Conservation (phyloP, 306 rosid genomes). For the Bauhinia variegata region DNA sequence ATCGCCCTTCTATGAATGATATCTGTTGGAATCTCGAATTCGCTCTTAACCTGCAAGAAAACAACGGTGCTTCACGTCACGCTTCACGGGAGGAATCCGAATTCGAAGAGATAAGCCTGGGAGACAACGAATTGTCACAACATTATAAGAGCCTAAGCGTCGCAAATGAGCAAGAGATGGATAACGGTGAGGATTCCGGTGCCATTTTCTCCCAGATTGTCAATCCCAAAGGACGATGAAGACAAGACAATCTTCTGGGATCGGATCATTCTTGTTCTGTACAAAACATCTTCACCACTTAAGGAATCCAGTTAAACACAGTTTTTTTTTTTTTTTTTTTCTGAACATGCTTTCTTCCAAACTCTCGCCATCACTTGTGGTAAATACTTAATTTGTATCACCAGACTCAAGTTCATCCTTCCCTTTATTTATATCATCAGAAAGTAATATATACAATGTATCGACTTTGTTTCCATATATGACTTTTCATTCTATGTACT, state of each 20-base stretch:
- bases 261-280: neutral
- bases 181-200: conserved; percentile 2
- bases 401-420: conserved; percentile 8
- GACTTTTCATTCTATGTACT: conserved; percentile 13
- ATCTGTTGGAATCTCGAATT: conserved; percentile 59
- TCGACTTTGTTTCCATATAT: conserved; percentile 13
- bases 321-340: too few species aligned
- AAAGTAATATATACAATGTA: conserved; percentile 17
- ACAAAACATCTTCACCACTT: conserved; percentile 11
- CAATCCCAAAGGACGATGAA: conserved; percentile 40
- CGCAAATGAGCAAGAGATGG: conserved; percentile 43
- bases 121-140: conserved; percentile 21
- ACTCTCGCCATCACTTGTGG: too few species aligned
- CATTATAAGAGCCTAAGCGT: conserved; percentile 45
- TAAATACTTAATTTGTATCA: too few species aligned
- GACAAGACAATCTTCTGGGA: conserved; percentile 27
- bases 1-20: conserved; percentile 65
- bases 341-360: too few species aligned
- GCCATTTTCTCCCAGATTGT: conserved; percentile 43
- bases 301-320: conserved; percentile 39
- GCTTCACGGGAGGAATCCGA: conserved; percentile 28
- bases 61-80: conserved; percentile 29
- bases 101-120: conserved; percentile 41
- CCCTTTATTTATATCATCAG: neutral
- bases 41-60: conserved; percentile 57